phyloP scores from a whole-genome alignment of 2,329 filamentous ascomycete species.

The Aspergillus tubingensis region DNA sequence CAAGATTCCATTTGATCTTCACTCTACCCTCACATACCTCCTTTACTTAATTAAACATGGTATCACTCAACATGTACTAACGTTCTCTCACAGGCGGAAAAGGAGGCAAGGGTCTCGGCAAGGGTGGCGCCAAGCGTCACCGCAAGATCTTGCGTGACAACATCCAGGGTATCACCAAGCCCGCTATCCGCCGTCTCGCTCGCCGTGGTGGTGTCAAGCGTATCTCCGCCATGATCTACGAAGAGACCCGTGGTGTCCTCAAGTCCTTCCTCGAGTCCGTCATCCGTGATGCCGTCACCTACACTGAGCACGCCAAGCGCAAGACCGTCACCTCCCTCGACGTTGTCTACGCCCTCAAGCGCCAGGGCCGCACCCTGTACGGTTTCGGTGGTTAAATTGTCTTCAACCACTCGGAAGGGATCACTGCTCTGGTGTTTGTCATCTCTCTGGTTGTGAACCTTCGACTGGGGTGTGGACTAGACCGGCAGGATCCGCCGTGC shows the following conservation, averaged over 20 bases:
- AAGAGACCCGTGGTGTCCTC: constrained; percentile 78
- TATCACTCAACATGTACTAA: constrained; percentile 16
- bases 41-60: background rate
- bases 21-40: constrained; percentile 2
- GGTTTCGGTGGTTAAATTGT: constrained; percentile 76
- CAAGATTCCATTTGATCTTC: constrained; percentile 16
- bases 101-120: constrained; percentile 96
- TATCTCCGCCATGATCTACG: constrained; percentile 96
- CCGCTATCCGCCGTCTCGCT: constrained; percentile 95
- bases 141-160: constrained; percentile 99
- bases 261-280: constrained; percentile 83
- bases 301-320: constrained; percentile 81
- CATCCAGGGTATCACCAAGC: constrained; percentile 99
- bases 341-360: constrained; percentile 65
- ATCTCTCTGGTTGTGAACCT: background rate
- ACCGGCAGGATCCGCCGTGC: background rate
- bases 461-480: background rate
- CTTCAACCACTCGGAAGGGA: background rate
- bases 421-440: background rate
- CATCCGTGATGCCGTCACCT: constrained; percentile 77
- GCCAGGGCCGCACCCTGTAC: constrained; percentile 73
- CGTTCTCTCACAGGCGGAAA: constrained; percentile 69
- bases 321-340: constrained; percentile 59
- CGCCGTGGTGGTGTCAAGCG: constrained; percentile 99
- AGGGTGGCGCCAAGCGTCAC: constrained; percentile 98